These are phyloP conservation scores for Draba incana DNA, from an alignment of 345 rosid genomes.

Conservation along the genomic window DNA sequence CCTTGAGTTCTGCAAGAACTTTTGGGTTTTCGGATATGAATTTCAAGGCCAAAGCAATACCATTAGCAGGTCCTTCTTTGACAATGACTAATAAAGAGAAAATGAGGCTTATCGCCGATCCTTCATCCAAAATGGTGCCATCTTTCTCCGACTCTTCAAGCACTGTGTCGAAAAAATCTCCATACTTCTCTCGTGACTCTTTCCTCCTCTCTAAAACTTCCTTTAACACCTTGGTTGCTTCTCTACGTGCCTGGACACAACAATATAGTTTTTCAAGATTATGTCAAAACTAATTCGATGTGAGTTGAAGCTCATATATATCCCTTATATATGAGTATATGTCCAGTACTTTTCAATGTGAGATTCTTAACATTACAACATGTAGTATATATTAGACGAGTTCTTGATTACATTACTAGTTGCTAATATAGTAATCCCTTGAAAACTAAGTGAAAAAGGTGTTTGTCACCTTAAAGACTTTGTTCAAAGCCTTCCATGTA, in stretches of 20 bases:
- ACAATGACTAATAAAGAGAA: conserved; percentile 18
- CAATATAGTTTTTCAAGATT: background rate
- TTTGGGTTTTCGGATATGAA: conserved; percentile 32
- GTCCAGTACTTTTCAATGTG: no score
- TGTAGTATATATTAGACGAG: background rate
- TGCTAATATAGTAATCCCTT: background rate
- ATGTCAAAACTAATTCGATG: no score
- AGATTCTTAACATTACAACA: no score
- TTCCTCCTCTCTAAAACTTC: background rate
- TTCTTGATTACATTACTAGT: background rate
- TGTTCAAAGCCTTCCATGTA: conserved; percentile 25
- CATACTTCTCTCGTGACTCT: conserved; percentile 8
- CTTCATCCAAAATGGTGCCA: conserved; percentile 7
- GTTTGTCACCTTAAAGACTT: conserved; percentile 21
- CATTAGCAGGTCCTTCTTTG: conserved; percentile 36
- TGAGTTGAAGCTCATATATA: no score
- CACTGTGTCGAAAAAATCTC: conserved; percentile 4
- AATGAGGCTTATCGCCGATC: conserved; percentile 5
- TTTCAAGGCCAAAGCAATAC: conserved; percentile 31
- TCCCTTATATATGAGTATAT: no score
- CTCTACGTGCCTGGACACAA: conserved; percentile 32
- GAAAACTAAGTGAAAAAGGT: background rate
- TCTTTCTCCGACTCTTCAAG: conserved; percentile 35
- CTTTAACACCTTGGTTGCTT: conserved; percentile 7
- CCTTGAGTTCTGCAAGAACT: conserved; percentile 39